Evolutionary conservation across 192 early-diverging fungal species (phyloP).

Genomic region (Coemansia interrupta): DNA sequence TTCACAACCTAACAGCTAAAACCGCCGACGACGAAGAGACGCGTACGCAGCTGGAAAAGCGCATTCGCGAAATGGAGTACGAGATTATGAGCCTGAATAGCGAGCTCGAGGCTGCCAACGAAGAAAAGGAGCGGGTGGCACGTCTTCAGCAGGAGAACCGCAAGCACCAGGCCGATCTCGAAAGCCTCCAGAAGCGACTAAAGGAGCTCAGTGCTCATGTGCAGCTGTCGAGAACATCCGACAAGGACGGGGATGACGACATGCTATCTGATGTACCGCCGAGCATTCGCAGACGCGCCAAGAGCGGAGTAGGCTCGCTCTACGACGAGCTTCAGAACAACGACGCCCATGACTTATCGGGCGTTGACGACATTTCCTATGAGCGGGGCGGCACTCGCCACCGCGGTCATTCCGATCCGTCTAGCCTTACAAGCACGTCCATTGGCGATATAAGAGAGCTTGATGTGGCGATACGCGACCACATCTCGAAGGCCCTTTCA

Average conservation of each 20-base stretch:
- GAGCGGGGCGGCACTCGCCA: background rate
- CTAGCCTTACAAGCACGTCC: conserved; percentile 8
- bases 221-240: too few species aligned
- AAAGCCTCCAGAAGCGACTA: too few species aligned
- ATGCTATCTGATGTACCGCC: conserved; percentile 1
- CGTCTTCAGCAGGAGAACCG: too few species aligned
- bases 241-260: too few species aligned
- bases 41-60: too few species aligned
- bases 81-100: conserved; percentile 30
- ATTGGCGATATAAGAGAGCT: conserved; percentile 16
- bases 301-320: conserved; percentile 16
- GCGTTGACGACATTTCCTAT: conserved; percentile 24
- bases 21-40: too few species aligned
- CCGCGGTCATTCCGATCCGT: conserved; percentile 4
- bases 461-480: conserved; percentile 27
- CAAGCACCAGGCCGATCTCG: too few species aligned
- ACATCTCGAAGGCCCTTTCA: conserved; percentile 25
- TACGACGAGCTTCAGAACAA: conserved; percentile 38
- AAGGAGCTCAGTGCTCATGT: too few species aligned
- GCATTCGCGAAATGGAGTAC: conserved; percentile 5
- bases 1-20: too few species aligned
- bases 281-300: conserved; percentile 26
- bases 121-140: too few species aligned
- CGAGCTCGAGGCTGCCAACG: conserved; percentile 18
- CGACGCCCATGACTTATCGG: conserved; percentile 19